These are phyloP conservation scores for Yarrowia sp. DNA, from an alignment of 805 yeast genomes.

Conservation along the genomic window DNA sequence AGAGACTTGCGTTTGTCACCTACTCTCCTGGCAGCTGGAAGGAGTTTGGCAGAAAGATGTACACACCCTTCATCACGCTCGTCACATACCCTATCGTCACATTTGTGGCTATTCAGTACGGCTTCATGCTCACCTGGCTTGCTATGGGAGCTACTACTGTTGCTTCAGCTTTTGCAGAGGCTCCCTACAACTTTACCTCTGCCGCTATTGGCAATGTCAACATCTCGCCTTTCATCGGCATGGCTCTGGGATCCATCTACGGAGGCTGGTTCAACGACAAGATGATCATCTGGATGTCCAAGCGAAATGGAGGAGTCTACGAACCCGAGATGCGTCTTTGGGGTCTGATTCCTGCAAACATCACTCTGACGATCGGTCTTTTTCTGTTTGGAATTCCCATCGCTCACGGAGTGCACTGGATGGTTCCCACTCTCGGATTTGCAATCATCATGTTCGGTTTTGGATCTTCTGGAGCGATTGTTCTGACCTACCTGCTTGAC, in stretches of 20 bases:
- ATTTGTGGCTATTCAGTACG: constrained; percentile 25
- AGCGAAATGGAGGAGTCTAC: constrained; percentile 28
- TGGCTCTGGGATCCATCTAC: constrained; percentile 21
- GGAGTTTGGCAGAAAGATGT: background rate
- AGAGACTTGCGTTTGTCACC: constrained; percentile 10
- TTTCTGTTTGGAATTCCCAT: constrained; percentile 30
- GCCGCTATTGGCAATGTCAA: constrained; percentile 28
- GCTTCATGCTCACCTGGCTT: constrained; percentile 26
- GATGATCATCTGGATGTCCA: constrained; percentile 26
- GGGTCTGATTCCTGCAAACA: constrained; percentile 18
- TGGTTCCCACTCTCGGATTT: constrained; percentile 29
- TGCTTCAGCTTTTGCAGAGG: background rate
- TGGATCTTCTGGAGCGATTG: constrained; percentile 51
- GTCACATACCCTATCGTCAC: constrained; percentile 23
- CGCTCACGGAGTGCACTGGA: constrained; percentile 28
- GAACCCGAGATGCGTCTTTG: constrained; percentile 31
- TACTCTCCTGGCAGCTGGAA: constrained; percentile 9
- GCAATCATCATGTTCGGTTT: constrained; percentile 28
- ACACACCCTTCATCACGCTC: constrained; percentile 15
- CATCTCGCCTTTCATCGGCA: constrained; percentile 27
- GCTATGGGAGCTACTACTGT: constrained; percentile 19
- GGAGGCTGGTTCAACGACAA: constrained; percentile 28
- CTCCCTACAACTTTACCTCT: constrained; percentile 27
- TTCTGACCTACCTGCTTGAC: constrained; percentile 56
- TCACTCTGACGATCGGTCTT: constrained; percentile 27